Percentiles rank a stretch among this genome's conserved stretches.
Conservation (phyloP, 352 stramenopile species). For the Elongisporangium senticosum region DNA sequence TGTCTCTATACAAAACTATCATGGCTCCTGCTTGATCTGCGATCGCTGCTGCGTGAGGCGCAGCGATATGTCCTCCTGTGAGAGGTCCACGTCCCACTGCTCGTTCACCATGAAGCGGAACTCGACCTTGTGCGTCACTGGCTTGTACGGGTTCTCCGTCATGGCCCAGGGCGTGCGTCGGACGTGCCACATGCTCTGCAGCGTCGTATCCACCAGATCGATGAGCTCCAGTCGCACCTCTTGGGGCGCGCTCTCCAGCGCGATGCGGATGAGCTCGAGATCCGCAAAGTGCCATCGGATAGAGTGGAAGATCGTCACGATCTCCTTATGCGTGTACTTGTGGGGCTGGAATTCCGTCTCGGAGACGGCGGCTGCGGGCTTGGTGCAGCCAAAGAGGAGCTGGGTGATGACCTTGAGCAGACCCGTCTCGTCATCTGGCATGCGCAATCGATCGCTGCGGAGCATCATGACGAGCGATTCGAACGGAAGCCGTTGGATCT, state of each 20-base stretch:
- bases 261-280: slow-evolving; percentile 47
- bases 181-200: neutral
- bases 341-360: slow-evolving; percentile 9
- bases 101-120: neutral
- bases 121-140: slow-evolving; percentile 13
- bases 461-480: slow-evolving; percentile 58
- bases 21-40: neutral
- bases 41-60: neutral
- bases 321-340: slow-evolving; percentile 30
- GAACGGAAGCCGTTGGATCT: slow-evolving; percentile 44
- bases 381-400: slow-evolving; percentile 27
- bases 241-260: slow-evolving; percentile 30
- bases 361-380: slow-evolving; percentile 5
- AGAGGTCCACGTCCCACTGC: neutral
- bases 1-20: neutral
- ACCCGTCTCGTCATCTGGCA: slow-evolving; percentile 49
- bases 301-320: slow-evolving; percentile 46
- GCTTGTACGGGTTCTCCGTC: slow-evolving; percentile 16
- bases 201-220: slow-evolving; percentile 12
- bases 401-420: slow-evolving; percentile 35
- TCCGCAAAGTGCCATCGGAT: slow-evolving; percentile 65
- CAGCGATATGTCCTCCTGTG: neutral
- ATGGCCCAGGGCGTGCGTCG: slow-evolving; percentile 15
- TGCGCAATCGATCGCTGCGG: slow-evolving; percentile 48
- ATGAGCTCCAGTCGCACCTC: slow-evolving; percentile 53